A percentile compares a stretch with the other conserved stretches of the same genome.
These are phyloP conservation scores for Miamiensis avidus DNA, from an alignment of 169 alveolate species.

Conservation along the genomic window DNA sequence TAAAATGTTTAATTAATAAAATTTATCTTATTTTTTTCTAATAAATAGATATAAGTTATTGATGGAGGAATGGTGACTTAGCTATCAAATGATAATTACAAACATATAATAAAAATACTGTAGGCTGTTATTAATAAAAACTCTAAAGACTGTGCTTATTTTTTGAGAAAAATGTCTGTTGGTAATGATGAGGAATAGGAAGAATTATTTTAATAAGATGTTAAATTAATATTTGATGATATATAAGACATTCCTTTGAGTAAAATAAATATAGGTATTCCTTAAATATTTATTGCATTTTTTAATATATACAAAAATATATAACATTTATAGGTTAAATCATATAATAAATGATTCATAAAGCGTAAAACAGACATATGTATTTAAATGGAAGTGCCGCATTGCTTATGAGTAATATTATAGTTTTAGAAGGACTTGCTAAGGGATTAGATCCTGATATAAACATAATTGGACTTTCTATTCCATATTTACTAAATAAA, in stretches of 20 bases:
- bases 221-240: constrained; percentile 10
- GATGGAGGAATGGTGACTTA: no score
- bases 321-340: constrained; percentile 7
- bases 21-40: no score
- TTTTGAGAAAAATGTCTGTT: no score
- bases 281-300: no score
- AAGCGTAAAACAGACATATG: constrained; percentile 8
- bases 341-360: constrained; percentile 14
- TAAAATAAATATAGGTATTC: constrained; percentile 14
- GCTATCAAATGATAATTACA: no score
- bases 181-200: no score
- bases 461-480: constrained; percentile 25
- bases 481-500: constrained; percentile 21
- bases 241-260: constrained; percentile 26
- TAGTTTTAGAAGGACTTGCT: constrained; percentile 38
- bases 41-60: no score
- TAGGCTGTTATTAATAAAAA: no score
- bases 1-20: no score
- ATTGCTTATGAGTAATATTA: constrained; percentile 23
- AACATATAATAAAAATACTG: no score
- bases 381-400: constrained; percentile 26
- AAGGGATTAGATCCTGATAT: constrained; percentile 24
- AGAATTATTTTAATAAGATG: constrained; percentile 17
- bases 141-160: no score
- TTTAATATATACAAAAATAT: no score